phyloP scores from a whole-genome alignment of 805 yeast genomes.

The Tetrapisispora phaffii region DNA sequence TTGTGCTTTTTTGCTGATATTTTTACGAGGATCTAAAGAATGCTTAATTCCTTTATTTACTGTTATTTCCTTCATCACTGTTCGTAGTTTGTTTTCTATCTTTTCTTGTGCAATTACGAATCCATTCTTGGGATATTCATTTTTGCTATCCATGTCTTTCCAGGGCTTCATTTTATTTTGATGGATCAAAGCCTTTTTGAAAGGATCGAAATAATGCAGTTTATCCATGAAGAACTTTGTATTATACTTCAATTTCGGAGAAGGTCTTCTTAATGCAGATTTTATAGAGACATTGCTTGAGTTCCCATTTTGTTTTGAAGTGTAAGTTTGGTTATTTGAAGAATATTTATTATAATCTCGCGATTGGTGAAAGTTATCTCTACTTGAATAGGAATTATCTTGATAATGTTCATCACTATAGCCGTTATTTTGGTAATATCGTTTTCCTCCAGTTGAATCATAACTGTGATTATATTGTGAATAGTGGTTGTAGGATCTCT shows the following conservation, averaged over 20 bases:
- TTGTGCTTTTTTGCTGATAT: background rate
- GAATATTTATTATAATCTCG: background rate
- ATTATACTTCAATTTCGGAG: constrained; percentile 15
- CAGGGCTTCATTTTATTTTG: constrained; percentile 18
- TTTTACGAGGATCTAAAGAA: constrained; percentile 22
- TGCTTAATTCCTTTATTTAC: constrained; percentile 7
- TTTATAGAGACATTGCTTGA: too few relatives aligned
- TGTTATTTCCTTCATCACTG: constrained; percentile 13
- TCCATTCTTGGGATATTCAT: constrained; percentile 19
- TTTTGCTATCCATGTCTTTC: constrained; percentile 6
- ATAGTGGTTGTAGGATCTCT: background rate
- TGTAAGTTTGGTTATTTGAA: background rate
- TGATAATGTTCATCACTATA: background rate
- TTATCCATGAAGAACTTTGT: constrained; percentile 17
- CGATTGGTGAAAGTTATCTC: background rate
- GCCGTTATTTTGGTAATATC: background rate
- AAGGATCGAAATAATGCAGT: constrained; percentile 26
- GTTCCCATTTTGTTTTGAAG: background rate
- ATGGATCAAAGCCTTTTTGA: constrained; percentile 14
- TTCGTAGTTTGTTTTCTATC: constrained; percentile 9
- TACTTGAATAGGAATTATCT: background rate
- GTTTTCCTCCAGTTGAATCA: background rate
- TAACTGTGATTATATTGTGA: background rate
- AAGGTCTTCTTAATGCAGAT: constrained; percentile 11
- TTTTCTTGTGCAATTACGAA: constrained; percentile 16